Percentiles rank a stretch among this genome's conserved stretches.
These are phyloP conservation scores for Suillus discolor DNA, from an alignment of 768 basidiomycete genomes.

Conservation along the genomic window DNA sequence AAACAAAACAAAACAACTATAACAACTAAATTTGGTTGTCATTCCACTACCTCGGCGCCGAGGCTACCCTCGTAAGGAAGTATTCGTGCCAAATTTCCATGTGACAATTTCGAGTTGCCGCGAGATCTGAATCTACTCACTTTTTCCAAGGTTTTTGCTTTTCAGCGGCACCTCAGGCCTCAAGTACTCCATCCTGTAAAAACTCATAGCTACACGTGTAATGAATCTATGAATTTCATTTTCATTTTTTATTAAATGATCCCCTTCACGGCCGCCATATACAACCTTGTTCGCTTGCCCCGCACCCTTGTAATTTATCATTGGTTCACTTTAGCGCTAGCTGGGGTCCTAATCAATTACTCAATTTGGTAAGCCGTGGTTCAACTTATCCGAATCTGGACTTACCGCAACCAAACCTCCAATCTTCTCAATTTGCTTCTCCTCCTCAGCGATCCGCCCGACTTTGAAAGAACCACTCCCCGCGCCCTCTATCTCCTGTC, in stretches of 20 bases:
- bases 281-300: slow-evolving; percentile 12
- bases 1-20: slow-evolving; percentile 26
- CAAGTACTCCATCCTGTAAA: slow-evolving; percentile 19
- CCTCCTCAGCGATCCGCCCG: slow-evolving; percentile 34
- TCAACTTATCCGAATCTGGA: slow-evolving; percentile 19
- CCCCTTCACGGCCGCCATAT: slow-evolving; percentile 5
- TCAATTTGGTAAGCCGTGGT: slow-evolving; percentile 5
- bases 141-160: slow-evolving; percentile 17
- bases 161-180: slow-evolving; percentile 19
- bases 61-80: slow-evolving; percentile 37
- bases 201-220: slow-evolving; percentile 24
- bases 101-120: slow-evolving; percentile 34
- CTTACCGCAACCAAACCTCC: slow-evolving; percentile 8
- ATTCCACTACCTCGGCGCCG: slow-evolving; percentile 45
- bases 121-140: slow-evolving; percentile 33
- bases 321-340: slow-evolving; percentile 24
- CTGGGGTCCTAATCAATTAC: slow-evolving; percentile 31
- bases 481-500: slow-evolving; percentile 11
- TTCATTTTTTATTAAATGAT: background rate
- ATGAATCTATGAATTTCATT: background rate
- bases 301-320: slow-evolving; percentile 15
- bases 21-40: slow-evolving; percentile 24
- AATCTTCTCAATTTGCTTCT: slow-evolving; percentile 14
- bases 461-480: slow-evolving; percentile 19
- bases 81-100: slow-evolving; percentile 37